A percentile compares a stretch with the other conserved stretches of the same genome.
Conservation (phyloP, 2,329 filamentous ascomycete species). For the Xylaria multiplex region DNA sequence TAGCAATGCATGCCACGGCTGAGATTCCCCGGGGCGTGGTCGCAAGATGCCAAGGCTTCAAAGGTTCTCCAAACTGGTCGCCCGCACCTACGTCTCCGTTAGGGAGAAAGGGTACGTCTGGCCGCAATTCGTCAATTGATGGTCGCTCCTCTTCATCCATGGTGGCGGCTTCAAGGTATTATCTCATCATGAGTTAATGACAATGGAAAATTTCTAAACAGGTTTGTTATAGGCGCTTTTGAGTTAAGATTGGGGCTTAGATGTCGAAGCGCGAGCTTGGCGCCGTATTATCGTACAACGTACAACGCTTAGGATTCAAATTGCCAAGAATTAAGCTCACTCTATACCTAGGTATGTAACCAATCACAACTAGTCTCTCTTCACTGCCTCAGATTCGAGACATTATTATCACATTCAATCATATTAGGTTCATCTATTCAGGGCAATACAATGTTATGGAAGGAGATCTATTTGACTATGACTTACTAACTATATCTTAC, state of each 20-base stretch:
- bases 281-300: too few species aligned
- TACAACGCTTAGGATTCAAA: too few species aligned
- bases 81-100: not conserved
- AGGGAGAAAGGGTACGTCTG: slow-evolving; percentile 12
- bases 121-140: slow-evolving; percentile 1
- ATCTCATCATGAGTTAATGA: not conserved
- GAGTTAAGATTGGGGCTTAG: not conserved
- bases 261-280: not conserved
- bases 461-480: too few species aligned
- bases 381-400: too few species aligned
- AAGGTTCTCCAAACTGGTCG: not conserved
- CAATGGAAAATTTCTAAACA: not conserved
- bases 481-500: too few species aligned
- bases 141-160: slow-evolving; percentile 15
- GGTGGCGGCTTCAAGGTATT: too few species aligned
- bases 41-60: slow-evolving; percentile 14
- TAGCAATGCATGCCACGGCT: not conserved
- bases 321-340: too few species aligned
- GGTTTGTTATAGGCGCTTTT: not conserved
- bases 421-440: too few species aligned
- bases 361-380: too few species aligned
- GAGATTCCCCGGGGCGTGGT: slow-evolving; percentile 7
- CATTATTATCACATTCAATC: too few species aligned
- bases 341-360: too few species aligned
- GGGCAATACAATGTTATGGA: too few species aligned